Evolutionary conservation across 768 basidiomycete species (phyloP).

Genomic region (Hirschioporus abietinus): DNA sequence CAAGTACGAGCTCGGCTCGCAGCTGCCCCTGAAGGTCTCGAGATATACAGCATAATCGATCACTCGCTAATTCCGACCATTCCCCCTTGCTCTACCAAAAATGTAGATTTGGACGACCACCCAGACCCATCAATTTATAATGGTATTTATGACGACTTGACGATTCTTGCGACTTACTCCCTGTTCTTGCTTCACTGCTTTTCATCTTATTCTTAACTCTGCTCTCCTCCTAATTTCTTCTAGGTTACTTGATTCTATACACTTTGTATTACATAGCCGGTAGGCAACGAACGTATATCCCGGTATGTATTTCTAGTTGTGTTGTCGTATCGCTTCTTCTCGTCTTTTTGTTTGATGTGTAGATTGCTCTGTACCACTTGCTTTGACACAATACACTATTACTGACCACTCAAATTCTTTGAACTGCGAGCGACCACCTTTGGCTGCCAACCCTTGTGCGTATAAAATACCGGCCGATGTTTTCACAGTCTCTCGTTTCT

Average conservation of each 20-base stretch:
- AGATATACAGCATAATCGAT: constrained; percentile 7
- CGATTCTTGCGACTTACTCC: not conserved
- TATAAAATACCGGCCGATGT: too few relatives aligned
- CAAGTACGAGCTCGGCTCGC: constrained; percentile 33
- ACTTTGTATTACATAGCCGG: not conserved
- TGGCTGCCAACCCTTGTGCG: too few relatives aligned
- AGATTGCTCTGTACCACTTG: not conserved
- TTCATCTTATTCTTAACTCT: not conserved
- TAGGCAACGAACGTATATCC: not conserved
- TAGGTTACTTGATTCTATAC: not conserved
- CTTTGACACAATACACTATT: not conserved
- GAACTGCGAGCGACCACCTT: too few relatives aligned
- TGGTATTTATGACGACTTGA: not conserved
- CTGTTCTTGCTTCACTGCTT: not conserved
- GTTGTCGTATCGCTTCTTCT: not conserved
- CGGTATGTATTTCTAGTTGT: not conserved
- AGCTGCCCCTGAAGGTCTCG: constrained; percentile 34
- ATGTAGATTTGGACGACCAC: not conserved
- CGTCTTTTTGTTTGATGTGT: not conserved
- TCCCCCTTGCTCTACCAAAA: not conserved
- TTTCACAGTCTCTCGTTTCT: too few relatives aligned
- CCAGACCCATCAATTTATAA: not conserved
- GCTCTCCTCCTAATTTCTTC: not conserved
- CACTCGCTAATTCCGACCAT: not conserved
- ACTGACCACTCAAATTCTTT: too few relatives aligned